phyloP scores from a whole-genome alignment of 2,329 filamentous ascomycete genomes.

The Claviceps monticola region DNA sequence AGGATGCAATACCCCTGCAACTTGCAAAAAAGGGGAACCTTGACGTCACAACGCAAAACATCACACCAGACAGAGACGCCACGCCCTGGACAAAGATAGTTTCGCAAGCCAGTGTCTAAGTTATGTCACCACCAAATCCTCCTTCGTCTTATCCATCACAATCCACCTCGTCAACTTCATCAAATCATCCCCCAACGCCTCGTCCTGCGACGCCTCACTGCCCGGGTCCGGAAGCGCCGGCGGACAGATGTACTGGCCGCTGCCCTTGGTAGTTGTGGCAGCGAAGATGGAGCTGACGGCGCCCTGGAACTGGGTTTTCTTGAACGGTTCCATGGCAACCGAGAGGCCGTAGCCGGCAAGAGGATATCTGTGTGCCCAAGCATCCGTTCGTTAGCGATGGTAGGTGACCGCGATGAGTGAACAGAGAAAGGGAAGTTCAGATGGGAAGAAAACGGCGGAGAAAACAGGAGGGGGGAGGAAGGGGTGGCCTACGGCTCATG shows the following conservation, averaged over 20 bases:
- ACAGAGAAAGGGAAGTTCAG: too few relatives aligned
- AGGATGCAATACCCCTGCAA: too few relatives aligned
- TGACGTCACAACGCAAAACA: background rate
- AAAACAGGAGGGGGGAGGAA: background rate
- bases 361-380: background rate
- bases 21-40: background rate
- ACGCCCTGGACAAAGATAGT: background rate
- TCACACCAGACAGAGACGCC: too few relatives aligned
- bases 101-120: too few relatives aligned
- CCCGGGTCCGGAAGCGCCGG: background rate
- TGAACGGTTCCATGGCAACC: background rate
- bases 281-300: conserved; percentile 1
- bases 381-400: background rate
- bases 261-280: background rate
- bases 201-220: background rate
- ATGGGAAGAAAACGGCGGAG: too few relatives aligned
- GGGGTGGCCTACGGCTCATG: background rate
- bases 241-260: background rate
- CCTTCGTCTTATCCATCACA: background rate
- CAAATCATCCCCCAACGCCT: background rate
- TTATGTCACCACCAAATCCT: background rate
- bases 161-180: background rate
- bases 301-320: background rate
- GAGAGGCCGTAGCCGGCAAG: conserved; percentile 1
- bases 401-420: too few relatives aligned